Percentiles rank a stretch among this genome's conserved stretches.
phyloP scores from a whole-genome alignment of 495 filamentous ascomycete genomes.

The Neurospora cerealis region DNA sequence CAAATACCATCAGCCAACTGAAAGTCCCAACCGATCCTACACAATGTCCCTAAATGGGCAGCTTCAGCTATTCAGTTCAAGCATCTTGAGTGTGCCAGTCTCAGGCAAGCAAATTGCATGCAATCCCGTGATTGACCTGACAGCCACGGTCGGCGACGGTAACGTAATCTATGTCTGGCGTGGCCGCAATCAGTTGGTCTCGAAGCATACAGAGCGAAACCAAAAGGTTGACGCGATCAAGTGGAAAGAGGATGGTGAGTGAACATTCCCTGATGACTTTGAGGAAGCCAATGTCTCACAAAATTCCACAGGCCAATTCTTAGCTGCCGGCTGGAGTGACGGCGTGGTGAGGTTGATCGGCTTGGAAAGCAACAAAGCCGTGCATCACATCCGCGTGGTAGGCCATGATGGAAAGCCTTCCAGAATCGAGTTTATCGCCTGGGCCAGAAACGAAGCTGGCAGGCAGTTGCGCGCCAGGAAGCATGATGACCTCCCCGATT shows the following conservation, averaged over 20 bases:
- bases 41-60: conserved; percentile 20
- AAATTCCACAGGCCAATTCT: conserved; percentile 47
- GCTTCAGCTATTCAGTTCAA: conserved; percentile 34
- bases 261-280: conserved; percentile 11
- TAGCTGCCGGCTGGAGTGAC: conserved; percentile 73
- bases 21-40: neutral
- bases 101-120: conserved; percentile 47
- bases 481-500: neutral
- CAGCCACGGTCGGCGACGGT: conserved; percentile 62
- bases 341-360: conserved; percentile 59
- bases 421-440: conserved; percentile 57
- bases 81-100: conserved; percentile 28
- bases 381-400: conserved; percentile 52
- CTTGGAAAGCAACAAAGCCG: conserved; percentile 65
- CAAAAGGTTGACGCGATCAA: conserved; percentile 44
- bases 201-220: conserved; percentile 35
- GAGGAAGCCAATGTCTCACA: neutral
- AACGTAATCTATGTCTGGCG: conserved; percentile 55
- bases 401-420: conserved; percentile 17
- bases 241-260: conserved; percentile 74
- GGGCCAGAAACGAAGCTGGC: conserved; percentile 58
- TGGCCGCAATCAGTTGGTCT: conserved; percentile 32
- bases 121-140: conserved; percentile 75
- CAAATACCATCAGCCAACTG: neutral
- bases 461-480: conserved; percentile 9